Conservation (phyloP, 345 rosid genomes). For the Clarkia xantiana region DNA sequence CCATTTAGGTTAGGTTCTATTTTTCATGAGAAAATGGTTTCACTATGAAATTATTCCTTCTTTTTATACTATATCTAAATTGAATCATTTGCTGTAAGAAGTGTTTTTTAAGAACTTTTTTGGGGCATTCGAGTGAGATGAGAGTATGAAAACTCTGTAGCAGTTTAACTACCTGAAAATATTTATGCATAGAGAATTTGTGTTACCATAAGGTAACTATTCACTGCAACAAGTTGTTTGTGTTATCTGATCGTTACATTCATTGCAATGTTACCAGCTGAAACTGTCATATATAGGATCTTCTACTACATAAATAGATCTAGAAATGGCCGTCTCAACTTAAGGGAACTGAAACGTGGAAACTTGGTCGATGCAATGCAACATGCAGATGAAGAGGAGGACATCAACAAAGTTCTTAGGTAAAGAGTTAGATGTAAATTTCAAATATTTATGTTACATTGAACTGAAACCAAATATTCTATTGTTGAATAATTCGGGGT, state of each 20-base stretch:
- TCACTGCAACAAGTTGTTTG: background rate
- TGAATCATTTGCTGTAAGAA: no score
- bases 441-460: background rate
- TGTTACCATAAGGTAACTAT: background rate
- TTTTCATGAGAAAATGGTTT: no score
- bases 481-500: no score
- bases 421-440: slow-evolving; percentile 9
- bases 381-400: slow-evolving; percentile 85
- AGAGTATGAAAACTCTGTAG: no score
- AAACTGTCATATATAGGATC: slow-evolving; percentile 93
- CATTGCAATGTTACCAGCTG: slow-evolving; percentile 44
- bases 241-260: slow-evolving; percentile 9
- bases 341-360: slow-evolving; percentile 87
- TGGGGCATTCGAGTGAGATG: no score
- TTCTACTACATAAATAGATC: slow-evolving; percentile 80
- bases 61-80: no score
- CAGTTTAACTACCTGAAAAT: no score
- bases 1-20: no score
- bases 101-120: no score
- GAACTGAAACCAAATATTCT: background rate
- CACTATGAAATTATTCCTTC: no score
- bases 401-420: slow-evolving; percentile 86
- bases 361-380: slow-evolving; percentile 71
- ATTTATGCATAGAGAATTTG: background rate
- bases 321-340: slow-evolving; percentile 69